These are phyloP conservation scores for Adiantum capillusveneris DNA, from an alignment of 75 land plant species.

Conservation along the genomic window DNA sequence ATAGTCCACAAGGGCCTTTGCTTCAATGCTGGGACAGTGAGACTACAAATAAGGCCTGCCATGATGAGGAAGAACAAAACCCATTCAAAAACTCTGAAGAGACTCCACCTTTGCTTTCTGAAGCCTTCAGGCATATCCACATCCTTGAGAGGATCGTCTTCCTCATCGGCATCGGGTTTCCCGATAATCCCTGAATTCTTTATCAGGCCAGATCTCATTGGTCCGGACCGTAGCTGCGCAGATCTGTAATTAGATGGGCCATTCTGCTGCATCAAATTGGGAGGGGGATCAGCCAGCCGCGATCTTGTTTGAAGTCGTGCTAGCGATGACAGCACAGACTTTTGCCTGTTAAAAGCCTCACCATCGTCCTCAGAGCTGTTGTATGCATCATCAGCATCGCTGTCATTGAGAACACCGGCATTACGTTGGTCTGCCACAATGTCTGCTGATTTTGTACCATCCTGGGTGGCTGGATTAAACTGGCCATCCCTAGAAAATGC, in stretches of 20 bases:
- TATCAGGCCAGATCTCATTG: slow-evolving; percentile 15
- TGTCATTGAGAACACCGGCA: too few species aligned
- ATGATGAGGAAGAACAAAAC: slow-evolving; percentile 33
- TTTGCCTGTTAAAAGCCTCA: too few species aligned
- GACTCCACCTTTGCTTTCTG: slow-evolving; percentile 20
- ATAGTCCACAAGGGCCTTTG: slow-evolving; percentile 39
- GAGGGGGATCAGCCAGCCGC: not conserved
- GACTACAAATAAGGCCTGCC: slow-evolving; percentile 37
- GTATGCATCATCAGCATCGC: too few species aligned
- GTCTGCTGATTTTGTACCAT: too few species aligned
- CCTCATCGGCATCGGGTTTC: slow-evolving; percentile 20
- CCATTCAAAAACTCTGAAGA: slow-evolving; percentile 37
- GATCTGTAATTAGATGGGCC: not conserved
- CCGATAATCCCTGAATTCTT: not conserved
- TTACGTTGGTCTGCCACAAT: too few species aligned
- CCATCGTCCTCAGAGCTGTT: too few species aligned
- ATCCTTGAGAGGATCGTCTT: slow-evolving; percentile 40
- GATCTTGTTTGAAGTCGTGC: not conserved
- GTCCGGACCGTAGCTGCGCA: slow-evolving; percentile 15
- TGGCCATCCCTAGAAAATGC: too few species aligned
- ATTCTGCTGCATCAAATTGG: not conserved
- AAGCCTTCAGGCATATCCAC: slow-evolving; percentile 25
- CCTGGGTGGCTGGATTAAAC: too few species aligned
- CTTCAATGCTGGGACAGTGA: slow-evolving; percentile 19
- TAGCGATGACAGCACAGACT: not conserved